phyloP scores from a whole-genome alignment of 768 basidiomycete genomes.

The Phlebiopsis gigantea region DNA sequence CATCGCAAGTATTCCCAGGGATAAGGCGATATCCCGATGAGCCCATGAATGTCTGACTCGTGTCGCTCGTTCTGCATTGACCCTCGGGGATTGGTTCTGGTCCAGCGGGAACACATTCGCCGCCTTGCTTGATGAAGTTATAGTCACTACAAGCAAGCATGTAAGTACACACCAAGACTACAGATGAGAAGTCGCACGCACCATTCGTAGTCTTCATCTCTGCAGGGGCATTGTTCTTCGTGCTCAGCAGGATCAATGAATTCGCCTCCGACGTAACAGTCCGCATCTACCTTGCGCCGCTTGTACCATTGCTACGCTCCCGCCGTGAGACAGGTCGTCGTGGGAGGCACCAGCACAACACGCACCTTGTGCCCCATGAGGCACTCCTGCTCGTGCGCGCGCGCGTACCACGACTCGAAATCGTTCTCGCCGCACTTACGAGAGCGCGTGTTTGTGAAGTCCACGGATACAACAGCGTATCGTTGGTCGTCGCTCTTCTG shows the following conservation, averaged over 20 bases:
- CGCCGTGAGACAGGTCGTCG: neutral
- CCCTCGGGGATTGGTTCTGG: constrained; percentile 83
- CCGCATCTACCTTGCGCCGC: constrained; percentile 73
- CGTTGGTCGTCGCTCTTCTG: constrained; percentile 46
- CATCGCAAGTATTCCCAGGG: constrained; percentile 84
- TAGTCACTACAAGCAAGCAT: constrained; percentile 62
- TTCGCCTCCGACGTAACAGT: constrained; percentile 90
- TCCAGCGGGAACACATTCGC: constrained; percentile 77
- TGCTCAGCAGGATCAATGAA: constrained; percentile 81
- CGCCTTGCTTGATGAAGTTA: constrained; percentile 73
- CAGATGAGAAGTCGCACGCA: constrained; percentile 28
- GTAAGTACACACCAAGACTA: neutral
- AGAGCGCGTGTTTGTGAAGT: constrained; percentile 67
- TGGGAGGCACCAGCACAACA: neutral
- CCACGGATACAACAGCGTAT: constrained; percentile 73
- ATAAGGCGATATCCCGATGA: constrained; percentile 92
- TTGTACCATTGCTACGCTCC: constrained; percentile 84
- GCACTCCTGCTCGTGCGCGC: constrained; percentile 63
- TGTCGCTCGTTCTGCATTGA: constrained; percentile 47
- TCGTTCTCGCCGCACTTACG: constrained; percentile 68
- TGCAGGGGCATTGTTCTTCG: constrained; percentile 80
- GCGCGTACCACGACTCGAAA: constrained; percentile 86
- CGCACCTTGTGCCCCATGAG: constrained; percentile 91
- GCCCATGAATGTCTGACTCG: constrained; percentile 66
- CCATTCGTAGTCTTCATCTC: constrained; percentile 93